Percentiles rank a stretch among this genome's conserved stretches.
These are phyloP conservation scores for Nicotiana otophora DNA, from an alignment of 257 asterid genomes.

Conservation along the genomic window DNA sequence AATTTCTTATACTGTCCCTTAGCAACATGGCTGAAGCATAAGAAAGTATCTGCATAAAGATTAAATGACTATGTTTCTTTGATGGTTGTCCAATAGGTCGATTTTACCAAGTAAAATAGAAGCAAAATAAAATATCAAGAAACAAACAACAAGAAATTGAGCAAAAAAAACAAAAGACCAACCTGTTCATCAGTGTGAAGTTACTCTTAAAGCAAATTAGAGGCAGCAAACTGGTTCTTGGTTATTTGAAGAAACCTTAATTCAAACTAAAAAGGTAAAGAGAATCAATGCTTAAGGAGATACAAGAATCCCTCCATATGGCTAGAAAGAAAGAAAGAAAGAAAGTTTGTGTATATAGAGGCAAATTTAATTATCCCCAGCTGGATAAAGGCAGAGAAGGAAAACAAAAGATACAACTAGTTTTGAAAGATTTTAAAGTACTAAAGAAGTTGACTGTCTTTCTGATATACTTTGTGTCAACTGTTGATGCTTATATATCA, in stretches of 20 bases:
- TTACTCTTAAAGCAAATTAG: not conserved
- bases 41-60: not conserved
- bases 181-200: conserved; percentile 1
- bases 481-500: not conserved
- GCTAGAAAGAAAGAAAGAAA: not conserved
- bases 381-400: conserved; percentile 1
- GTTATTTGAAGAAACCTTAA: not conserved
- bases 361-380: not conserved
- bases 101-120: not conserved
- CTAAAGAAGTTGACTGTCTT: not conserved
- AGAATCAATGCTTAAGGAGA: not conserved
- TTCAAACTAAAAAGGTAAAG: not conserved
- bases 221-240: not conserved
- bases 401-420: not conserved
- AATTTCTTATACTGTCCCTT: not conserved
- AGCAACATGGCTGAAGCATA: too few relatives aligned
- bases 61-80: not conserved
- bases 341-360: not conserved
- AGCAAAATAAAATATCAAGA: not conserved
- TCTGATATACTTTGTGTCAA: not conserved
- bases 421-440: not conserved
- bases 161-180: not conserved
- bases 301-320: not conserved
- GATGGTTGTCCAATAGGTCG: not conserved
- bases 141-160: not conserved